These are phyloP conservation scores for Skeletonema marinoi DNA, from an alignment of 108 stramenopile genomes.

Conservation along the genomic window DNA sequence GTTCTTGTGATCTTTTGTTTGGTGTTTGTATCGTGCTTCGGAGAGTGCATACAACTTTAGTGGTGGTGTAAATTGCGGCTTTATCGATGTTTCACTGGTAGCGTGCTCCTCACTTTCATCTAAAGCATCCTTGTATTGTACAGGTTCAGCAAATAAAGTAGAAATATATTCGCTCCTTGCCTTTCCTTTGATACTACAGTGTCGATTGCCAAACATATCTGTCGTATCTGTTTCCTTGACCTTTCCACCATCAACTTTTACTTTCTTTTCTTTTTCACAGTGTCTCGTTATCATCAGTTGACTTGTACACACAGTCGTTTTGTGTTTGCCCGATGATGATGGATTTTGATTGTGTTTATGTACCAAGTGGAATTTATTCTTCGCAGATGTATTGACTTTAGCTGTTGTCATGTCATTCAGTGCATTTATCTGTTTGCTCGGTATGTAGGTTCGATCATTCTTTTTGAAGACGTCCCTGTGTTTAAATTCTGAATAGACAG, in stretches of 20 bases:
- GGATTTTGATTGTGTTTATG: background rate
- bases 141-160: constrained; percentile 36
- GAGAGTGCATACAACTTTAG: constrained; percentile 38
- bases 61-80: constrained; percentile 38
- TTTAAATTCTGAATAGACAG: constrained; percentile 1
- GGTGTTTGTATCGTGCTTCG: constrained; percentile 11
- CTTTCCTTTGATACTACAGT: constrained; percentile 35
- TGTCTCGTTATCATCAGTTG: constrained; percentile 45
- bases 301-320: constrained; percentile 23
- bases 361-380: background rate
- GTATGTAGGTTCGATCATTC: background rate
- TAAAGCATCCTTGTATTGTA: constrained; percentile 10
- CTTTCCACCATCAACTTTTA: constrained; percentile 3
- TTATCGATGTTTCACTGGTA: background rate
- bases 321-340: background rate
- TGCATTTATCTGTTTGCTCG: background rate
- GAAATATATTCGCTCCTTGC: constrained; percentile 39
- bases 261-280: constrained; percentile 36
- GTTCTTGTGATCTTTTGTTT: constrained; percentile 29
- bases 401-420: background rate
- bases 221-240: constrained; percentile 7
- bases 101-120: background rate
- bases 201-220: constrained; percentile 30
- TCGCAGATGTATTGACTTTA: background rate
- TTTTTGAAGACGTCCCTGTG: background rate